Percentiles rank a stretch among this genome's conserved stretches.
Conservation (phyloP, 2,329 filamentous ascomycete genomes). For the Clonostachys rhizophaga region DNA sequence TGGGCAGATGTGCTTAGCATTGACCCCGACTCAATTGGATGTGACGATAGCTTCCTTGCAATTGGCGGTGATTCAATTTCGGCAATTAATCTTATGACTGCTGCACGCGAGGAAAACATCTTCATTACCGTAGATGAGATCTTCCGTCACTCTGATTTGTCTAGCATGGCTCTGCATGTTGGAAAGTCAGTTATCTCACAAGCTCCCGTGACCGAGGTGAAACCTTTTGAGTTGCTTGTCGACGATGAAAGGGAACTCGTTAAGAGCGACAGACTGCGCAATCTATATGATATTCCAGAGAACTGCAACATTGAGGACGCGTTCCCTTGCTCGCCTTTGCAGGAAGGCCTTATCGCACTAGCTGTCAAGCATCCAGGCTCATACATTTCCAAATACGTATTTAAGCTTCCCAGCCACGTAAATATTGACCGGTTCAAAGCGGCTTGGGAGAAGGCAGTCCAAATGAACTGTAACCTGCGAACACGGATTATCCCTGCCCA, state of each 20-base stretch:
- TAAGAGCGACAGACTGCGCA: not conserved
- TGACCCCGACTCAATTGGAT: constrained; percentile 1
- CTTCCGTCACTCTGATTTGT: constrained; percentile 1
- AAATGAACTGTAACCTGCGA: not conserved
- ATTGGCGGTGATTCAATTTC: constrained; percentile 10
- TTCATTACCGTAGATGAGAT: not conserved
- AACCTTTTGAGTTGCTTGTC: not conserved
- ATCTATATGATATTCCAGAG: not conserved
- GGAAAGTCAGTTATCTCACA: not conserved
- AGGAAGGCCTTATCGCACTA: constrained; percentile 2
- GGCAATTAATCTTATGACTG: constrained; percentile 5
- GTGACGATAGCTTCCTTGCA: constrained; percentile 6
- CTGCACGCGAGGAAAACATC: not conserved
- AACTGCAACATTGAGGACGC: not conserved
- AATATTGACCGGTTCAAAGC: not conserved
- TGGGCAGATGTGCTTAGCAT: constrained; percentile 9
- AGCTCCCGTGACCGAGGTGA: not conserved
- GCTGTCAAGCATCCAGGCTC: not conserved
- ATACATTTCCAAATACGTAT: not conserved
- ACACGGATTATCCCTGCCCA: not conserved
- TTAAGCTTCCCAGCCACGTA: not conserved
- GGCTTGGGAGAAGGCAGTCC: not conserved
- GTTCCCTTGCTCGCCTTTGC: constrained; percentile 1
- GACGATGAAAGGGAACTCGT: no score
- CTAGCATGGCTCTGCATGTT: not conserved